A percentile compares a stretch with the other conserved stretches of the same genome.
Conservation (phyloP, 2,329 filamentous ascomycete species). For the Calonectria henricotiae region DNA sequence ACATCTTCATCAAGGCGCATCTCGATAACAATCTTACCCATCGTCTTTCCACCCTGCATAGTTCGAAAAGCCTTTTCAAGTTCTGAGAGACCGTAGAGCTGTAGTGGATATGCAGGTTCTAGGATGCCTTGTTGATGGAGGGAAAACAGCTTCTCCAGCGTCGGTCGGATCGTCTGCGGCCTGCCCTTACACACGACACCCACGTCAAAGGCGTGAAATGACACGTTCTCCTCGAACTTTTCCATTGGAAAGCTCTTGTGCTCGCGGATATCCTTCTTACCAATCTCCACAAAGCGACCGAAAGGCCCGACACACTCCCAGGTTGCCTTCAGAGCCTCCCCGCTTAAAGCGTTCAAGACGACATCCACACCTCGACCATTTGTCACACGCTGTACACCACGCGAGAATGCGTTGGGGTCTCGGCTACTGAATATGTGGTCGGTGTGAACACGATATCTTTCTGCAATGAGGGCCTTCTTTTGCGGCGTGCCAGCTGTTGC, state of each 20-base stretch:
- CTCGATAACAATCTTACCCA: conserved; percentile 42
- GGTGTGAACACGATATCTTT: conserved; percentile 50
- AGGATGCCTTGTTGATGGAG: conserved; percentile 31
- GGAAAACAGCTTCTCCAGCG: conserved; percentile 14
- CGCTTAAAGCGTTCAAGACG: conserved; percentile 52
- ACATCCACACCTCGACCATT: conserved; percentile 53
- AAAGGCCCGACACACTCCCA: conserved; percentile 53
- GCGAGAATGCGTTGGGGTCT: conserved; percentile 49
- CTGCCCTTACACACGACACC: conserved; percentile 34
- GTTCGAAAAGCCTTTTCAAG: conserved; percentile 42
- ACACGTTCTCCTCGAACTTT: conserved; percentile 55
- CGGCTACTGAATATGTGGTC: conserved; percentile 54
- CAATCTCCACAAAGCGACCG: conserved; percentile 40
- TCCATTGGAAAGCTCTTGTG: conserved; percentile 56
- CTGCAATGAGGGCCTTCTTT: conserved; percentile 31
- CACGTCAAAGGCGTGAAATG: conserved; percentile 61
- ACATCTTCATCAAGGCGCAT: conserved; percentile 31
- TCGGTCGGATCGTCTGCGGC: conserved; percentile 2
- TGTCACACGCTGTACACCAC: conserved; percentile 48
- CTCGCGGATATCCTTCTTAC: conserved; percentile 54
- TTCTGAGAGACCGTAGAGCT: conserved; percentile 35
- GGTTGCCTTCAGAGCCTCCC: conserved; percentile 51
- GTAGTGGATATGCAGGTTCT: conserved; percentile 4
- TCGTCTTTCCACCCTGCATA: conserved; percentile 41
- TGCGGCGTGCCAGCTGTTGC: conserved; percentile 50